phyloP scores from a whole-genome alignment of 2,329 filamentous ascomycete genomes.

The Fusarium graminum region DNA sequence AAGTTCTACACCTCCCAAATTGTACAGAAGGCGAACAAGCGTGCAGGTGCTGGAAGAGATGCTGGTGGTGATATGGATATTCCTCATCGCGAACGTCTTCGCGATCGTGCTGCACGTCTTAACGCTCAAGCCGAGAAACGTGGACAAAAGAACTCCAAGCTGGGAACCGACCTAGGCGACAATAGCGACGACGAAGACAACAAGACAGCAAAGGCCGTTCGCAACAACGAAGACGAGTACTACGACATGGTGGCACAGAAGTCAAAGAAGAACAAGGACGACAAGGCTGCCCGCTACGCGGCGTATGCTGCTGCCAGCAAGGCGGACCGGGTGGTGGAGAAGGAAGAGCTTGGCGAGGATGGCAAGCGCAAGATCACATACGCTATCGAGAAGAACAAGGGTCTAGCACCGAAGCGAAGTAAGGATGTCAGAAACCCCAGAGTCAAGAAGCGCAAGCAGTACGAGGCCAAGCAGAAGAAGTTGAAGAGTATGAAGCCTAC shows the following conservation, averaged over 20 bases:
- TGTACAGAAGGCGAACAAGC: constrained; percentile 91
- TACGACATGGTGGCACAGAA: constrained; percentile 87
- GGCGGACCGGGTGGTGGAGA: constrained; percentile 72
- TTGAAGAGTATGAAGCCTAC: constrained; percentile 85
- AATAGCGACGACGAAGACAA: constrained; percentile 78
- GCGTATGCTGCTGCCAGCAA: constrained; percentile 73
- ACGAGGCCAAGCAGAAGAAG: constrained; percentile 98
- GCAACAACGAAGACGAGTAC: constrained; percentile 78
- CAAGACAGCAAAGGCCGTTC: constrained; percentile 63
- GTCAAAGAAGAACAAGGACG: constrained; percentile 78
- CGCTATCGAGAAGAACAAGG: constrained; percentile 97
- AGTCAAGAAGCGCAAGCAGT: constrained; percentile 98
- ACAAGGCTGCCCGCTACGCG: constrained; percentile 71
- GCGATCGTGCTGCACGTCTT: constrained; percentile 86
- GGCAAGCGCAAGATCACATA: constrained; percentile 95
- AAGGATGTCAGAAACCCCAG: constrained; percentile 96
- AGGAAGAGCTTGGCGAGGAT: constrained; percentile 79
- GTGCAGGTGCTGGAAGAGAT: constrained; percentile 77
- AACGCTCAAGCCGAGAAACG: constrained; percentile 90
- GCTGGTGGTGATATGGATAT: constrained; percentile 85
- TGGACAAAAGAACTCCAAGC: constrained; percentile 74
- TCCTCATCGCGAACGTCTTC: constrained; percentile 88
- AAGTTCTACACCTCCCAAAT: constrained; percentile 99
- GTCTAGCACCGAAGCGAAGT: constrained; percentile 86
- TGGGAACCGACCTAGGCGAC: constrained; percentile 76